Base-by-base conservation (phyloP, 345 rosid genomes). In the Rhodamnia argentea region DNA sequence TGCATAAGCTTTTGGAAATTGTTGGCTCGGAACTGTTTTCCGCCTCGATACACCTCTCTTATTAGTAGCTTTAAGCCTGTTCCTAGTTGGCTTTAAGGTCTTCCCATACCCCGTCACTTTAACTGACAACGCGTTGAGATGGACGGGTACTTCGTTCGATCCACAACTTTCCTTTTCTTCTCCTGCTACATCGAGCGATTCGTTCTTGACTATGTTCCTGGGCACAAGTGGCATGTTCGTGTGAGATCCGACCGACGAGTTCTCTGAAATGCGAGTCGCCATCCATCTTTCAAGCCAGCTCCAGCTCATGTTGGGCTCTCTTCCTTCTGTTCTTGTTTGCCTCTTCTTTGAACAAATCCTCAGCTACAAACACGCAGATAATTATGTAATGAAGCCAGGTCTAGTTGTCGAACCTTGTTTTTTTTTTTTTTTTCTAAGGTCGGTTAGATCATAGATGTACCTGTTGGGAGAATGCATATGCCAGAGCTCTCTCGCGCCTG, bases 381-480 rank as follows among this genome's bases (percentile, higher is more conserved):
- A n/a, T 10, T 18, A 82, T 70, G 20, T 9, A 18, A 4, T 32
- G 47, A 13, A 18, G 47, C 14, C 47, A 6, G 26, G 13, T 70
- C 81, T 70, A 70, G 26, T 22, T 70, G 1, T 70, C 47, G 22
- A 70, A 70, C 29, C 20, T 13, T 15, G 37, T 42, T 24, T 52
- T 78, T 52, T 53, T 24, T 50, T 50, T 50, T 50, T 42, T 42
- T 42, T 3, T 3, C 6, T 2, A 12, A 42, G n/a, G 42, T 23
- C n/a, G 27, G 24, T 24, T 1, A 24, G 83, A n/a, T n/a, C n/a
- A n/a, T n/a, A n/a, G n/a, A 51, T 85, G n/a, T 89, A 96, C 98
- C 98, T 93, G 98, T 84, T 95, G 99, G 78, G 98, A 92, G 89
- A 95, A 95, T 51, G 98, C 98, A 88, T 95, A 96, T 40, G 98